These are phyloP conservation scores for Lentinula detonsa DNA, from an alignment of 768 basidiomycete genomes.

Conservation along the genomic window DNA sequence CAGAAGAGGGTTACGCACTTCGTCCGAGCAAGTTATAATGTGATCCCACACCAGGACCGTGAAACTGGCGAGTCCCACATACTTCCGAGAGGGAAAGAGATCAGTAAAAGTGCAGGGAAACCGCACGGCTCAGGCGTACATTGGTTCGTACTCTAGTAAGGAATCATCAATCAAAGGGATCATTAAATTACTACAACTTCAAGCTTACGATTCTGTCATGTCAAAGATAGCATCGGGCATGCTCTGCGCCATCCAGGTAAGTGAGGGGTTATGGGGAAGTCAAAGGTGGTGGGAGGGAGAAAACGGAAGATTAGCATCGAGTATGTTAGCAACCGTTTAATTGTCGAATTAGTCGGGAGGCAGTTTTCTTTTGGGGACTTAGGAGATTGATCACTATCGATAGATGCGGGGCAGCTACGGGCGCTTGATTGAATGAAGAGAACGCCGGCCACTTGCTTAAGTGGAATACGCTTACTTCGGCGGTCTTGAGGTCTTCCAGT, in stretches of 20 bases:
- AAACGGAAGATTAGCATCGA: background rate
- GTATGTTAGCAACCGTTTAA: background rate
- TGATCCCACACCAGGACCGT: background rate
- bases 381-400: background rate
- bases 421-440: too few relatives aligned
- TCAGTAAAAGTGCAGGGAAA: background rate
- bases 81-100: background rate
- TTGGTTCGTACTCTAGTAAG: background rate
- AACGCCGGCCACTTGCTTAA: too few relatives aligned
- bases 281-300: background rate
- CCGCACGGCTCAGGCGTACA: background rate
- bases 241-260: background rate
- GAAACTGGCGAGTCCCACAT: background rate
- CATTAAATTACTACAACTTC: background rate
- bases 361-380: background rate
- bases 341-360: background rate
- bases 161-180: background rate
- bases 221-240: background rate
- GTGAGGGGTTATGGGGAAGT: background rate
- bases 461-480: too few relatives aligned
- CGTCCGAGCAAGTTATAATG: background rate
- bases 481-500: too few relatives aligned
- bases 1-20: background rate
- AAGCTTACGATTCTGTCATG: background rate
- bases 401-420: background rate